Evolutionary conservation across 257 asterid genomes (phyloP).

Genomic region (Dorcoceras hygrometricum): DNA sequence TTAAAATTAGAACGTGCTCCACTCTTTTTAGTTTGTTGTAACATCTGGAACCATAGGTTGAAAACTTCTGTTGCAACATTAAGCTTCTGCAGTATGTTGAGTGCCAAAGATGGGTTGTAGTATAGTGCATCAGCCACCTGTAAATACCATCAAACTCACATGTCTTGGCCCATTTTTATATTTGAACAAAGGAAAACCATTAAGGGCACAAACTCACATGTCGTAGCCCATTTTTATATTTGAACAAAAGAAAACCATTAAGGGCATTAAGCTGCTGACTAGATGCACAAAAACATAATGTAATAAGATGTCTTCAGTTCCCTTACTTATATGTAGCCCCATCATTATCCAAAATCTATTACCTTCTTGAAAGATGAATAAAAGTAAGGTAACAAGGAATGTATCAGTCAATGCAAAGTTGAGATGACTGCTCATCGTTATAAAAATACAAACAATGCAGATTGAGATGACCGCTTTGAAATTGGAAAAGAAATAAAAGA

Average conservation of each 20-base stretch:
- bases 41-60: slow-evolving; percentile 95
- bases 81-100: slow-evolving; percentile 80
- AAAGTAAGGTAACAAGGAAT: background rate
- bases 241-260: slow-evolving; percentile 11
- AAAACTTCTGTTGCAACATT: slow-evolving; percentile 85
- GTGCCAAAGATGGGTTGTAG: slow-evolving; percentile 72
- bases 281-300: slow-evolving; percentile 3
- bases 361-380: background rate
- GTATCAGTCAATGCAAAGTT: background rate
- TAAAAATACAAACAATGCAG: background rate
- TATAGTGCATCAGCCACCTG: slow-evolving; percentile 96
- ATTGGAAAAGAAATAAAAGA: background rate
- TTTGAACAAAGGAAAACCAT: slow-evolving; percentile 10
- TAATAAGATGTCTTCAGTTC: background rate
- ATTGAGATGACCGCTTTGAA: too few relatives aligned
- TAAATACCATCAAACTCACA: slow-evolving; percentile 25
- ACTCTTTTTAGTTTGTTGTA: slow-evolving; percentile 81
- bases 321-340: slow-evolving; percentile 1
- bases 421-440: background rate
- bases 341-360: slow-evolving; percentile 5
- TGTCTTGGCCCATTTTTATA: background rate
- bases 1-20: slow-evolving; percentile 76
- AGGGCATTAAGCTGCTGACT: slow-evolving; percentile 8
- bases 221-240: background rate
- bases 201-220: slow-evolving; percentile 17